phyloP scores from a whole-genome alignment of 1,139 yeast species.

The Lodderomyces margitis region DNA sequence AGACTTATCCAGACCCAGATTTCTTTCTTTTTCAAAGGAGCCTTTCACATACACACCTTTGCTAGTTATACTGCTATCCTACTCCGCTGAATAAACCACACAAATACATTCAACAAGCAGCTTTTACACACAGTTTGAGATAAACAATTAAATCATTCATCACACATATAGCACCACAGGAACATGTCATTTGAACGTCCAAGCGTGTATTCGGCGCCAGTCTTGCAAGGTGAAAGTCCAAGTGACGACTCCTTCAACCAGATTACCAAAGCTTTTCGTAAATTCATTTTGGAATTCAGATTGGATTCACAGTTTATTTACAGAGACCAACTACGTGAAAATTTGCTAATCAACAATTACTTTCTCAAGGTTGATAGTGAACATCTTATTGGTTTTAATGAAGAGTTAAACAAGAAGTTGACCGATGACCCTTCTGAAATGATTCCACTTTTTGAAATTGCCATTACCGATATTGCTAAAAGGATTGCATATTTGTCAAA shows the following conservation, averaged over 20 bases:
- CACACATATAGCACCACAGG: not conserved
- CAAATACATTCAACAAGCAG: too few species aligned
- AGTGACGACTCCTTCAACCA: conserved; percentile 71
- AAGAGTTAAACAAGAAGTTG: conserved; percentile 80
- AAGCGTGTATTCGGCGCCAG: conserved; percentile 79
- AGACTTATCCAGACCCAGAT: too few species aligned
- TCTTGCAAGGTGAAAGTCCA: conserved; percentile 76
- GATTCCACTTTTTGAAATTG: conserved; percentile 85
- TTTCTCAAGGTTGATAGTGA: conserved; percentile 75
- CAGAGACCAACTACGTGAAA: conserved; percentile 89
- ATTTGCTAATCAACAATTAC: conserved; percentile 74
- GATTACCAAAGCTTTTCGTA: conserved; percentile 73
- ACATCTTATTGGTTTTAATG: conserved; percentile 84
- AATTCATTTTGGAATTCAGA: conserved; percentile 83
- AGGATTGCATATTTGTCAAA: conserved; percentile 64
- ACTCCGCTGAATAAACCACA: too few species aligned
- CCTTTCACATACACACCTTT: too few species aligned
- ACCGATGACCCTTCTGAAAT: conserved; percentile 86
- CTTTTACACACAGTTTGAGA: too few species aligned
- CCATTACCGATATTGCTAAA: conserved; percentile 88
- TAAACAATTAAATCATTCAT: not conserved
- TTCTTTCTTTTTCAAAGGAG: too few species aligned
- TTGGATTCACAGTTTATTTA: conserved; percentile 80
- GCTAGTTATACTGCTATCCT: too few species aligned
- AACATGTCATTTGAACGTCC: conserved; percentile 76